phyloP scores from a whole-genome alignment of 2,329 filamentous ascomycete species.

The Penicillium sp. region DNA sequence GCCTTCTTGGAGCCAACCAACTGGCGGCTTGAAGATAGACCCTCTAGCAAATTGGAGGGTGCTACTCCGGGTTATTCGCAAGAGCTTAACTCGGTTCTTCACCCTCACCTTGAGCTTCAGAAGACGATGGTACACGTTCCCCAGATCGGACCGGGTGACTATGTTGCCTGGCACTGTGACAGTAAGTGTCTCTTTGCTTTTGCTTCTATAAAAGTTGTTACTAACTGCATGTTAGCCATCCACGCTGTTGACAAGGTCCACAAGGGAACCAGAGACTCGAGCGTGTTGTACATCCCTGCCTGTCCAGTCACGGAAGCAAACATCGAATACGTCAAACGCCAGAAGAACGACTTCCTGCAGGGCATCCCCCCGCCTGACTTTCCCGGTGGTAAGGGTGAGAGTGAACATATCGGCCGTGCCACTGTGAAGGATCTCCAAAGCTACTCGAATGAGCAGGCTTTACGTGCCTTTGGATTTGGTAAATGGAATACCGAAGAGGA shows the following conservation, averaged over 20 bases:
- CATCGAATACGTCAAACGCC: slow-evolving; percentile 3
- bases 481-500: not conserved
- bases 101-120: slow-evolving; percentile 4
- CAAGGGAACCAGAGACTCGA: slow-evolving; percentile 3
- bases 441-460: not conserved
- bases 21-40: not conserved
- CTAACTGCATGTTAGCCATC: slow-evolving; percentile 4
- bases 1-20: not conserved
- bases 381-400: slow-evolving; percentile 8
- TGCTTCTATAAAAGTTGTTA: not conserved
- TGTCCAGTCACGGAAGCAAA: slow-evolving; percentile 3
- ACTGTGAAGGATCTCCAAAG: not conserved
- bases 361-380: slow-evolving; percentile 12
- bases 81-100: slow-evolving; percentile 6
- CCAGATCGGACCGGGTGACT: slow-evolving; percentile 8
- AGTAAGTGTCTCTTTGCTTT: not conserved
- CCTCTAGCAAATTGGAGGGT: slow-evolving; percentile 1
- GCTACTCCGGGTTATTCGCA: slow-evolving; percentile 9
- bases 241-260: slow-evolving; percentile 6
- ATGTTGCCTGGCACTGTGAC: not conserved
- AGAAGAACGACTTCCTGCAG: slow-evolving; percentile 5
- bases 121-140: slow-evolving; percentile 9
- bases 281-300: slow-evolving; percentile 12
- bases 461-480: not conserved
- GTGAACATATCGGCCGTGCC: slow-evolving; percentile 3